Conservation (phyloP, 2,329 filamentous ascomycete species). For the Chaetomiaceae sp. region DNA sequence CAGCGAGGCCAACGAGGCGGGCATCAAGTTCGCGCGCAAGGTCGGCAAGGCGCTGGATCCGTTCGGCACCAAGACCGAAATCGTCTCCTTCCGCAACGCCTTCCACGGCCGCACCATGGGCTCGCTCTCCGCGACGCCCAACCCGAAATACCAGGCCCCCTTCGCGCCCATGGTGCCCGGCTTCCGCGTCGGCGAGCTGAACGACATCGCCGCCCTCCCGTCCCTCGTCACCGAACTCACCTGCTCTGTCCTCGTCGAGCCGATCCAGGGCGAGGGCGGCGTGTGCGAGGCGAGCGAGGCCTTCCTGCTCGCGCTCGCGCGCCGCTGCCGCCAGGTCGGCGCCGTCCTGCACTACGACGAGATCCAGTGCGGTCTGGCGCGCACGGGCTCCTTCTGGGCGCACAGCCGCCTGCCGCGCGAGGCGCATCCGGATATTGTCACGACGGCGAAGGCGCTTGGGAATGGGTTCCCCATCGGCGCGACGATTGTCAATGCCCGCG, state of each 20-base stretch:
- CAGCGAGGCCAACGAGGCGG: slow-evolving; percentile 94
- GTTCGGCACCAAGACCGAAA: slow-evolving; percentile 66
- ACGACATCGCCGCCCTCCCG: slow-evolving; percentile 67
- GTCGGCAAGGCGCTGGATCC: slow-evolving; percentile 71
- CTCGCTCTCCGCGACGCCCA: slow-evolving; percentile 87
- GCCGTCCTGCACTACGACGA: slow-evolving; percentile 92
- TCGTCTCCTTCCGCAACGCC: slow-evolving; percentile 85
- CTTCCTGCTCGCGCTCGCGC: slow-evolving; percentile 78
- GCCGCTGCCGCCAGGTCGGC: slow-evolving; percentile 77
- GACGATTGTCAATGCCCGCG: slow-evolving; percentile 54
- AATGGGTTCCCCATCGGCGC: slow-evolving; percentile 96
- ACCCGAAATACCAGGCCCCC: slow-evolving; percentile 94
- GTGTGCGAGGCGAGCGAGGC: slow-evolving; percentile 77
- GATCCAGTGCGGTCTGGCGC: slow-evolving; percentile 88
- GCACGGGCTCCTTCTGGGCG: slow-evolving; percentile 88
- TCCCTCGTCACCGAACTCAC: slow-evolving; percentile 76
- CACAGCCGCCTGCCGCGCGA: slow-evolving; percentile 67
- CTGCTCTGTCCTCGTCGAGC: slow-evolving; percentile 92
- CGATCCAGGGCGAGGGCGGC: slow-evolving; percentile 94
- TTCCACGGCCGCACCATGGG: slow-evolving; percentile 99
- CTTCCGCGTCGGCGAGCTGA: slow-evolving; percentile 80
- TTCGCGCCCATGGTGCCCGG: slow-evolving; percentile 95
- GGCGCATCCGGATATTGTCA: slow-evolving; percentile 89
- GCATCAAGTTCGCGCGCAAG: slow-evolving; percentile 94
- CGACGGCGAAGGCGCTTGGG: slow-evolving; percentile 90